Percentiles rank a stretch among this genome's conserved stretches.
Evolutionary conservation across 306 rosid genomes (phyloP).

Genomic region (Lithocarpus polystachyus): DNA sequence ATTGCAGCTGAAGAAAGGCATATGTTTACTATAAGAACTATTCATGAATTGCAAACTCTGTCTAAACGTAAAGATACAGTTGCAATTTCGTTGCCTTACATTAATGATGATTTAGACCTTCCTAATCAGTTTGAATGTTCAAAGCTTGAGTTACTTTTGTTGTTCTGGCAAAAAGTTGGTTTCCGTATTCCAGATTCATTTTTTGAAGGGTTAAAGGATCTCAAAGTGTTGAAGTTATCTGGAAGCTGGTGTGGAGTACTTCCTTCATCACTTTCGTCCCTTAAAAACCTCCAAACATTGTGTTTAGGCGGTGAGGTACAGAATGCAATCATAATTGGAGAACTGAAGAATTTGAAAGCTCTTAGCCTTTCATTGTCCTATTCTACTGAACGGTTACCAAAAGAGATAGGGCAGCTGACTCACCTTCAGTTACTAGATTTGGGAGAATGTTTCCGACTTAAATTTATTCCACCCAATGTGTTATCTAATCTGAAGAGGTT

Average conservation of each 20-base stretch:
- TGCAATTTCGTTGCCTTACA: too few relatives aligned
- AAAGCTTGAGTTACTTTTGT: not conserved
- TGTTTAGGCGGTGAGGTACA: not conserved
- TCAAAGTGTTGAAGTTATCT: not conserved
- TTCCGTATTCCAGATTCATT: not conserved
- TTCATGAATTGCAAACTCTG: not conserved
- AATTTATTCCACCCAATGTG: not conserved
- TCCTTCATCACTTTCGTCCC: not conserved
- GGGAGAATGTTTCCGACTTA: fast-evolving
- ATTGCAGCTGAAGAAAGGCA: not conserved
- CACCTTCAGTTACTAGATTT: not conserved
- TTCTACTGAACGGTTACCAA: not conserved
- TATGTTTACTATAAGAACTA: not conserved
- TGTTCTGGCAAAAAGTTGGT: fast-evolving
- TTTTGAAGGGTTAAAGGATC: not conserved
- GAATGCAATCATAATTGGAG: not conserved
- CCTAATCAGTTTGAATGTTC: not conserved
- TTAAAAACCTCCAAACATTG: not conserved
- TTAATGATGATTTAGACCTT: not conserved
- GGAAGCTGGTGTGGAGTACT: fast-evolving
- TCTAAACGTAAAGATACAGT: fast-evolving
- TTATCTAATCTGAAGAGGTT: not conserved
- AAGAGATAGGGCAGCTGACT: not conserved
- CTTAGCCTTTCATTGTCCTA: not conserved
- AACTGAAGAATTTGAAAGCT: not conserved